Base-by-base conservation (phyloP, 2,329 filamentous ascomycete species). In the Didymella keratinophila region DNA sequence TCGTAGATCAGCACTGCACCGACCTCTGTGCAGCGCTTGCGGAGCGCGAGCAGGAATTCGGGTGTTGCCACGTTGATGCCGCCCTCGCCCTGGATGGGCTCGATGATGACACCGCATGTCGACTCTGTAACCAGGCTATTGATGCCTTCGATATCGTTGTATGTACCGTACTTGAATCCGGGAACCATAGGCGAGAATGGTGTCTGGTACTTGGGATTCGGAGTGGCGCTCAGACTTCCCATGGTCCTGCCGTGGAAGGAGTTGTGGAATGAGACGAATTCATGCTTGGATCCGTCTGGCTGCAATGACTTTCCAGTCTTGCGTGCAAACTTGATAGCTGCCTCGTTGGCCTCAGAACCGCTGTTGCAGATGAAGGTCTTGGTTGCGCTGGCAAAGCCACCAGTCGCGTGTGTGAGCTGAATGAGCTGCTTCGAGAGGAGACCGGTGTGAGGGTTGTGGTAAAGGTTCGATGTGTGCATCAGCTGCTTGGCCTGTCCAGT, bases 221-320 rank as follows among this genome's bases (percentile, higher is more conserved):
- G 95, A 5, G 95, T 99, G 11, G 95, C 95, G n/a, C 92, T 96
- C 43, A 99, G 81, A 57, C 89, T 88, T 50, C 95, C 95, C 92
- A 98, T 96, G 16, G 95, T 98, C 58, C 95, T 89, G 69, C 95
- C 95, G 78, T 99, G 95, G 84, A 99, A 99, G 37, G 92, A 93
- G 69, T 90, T 89, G 69, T 91, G 81, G 82, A 98, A 99, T 16
- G 92, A 96, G 50, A 98, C 91, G 46, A 99, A 80, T 71, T 97
- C 93, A 68, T 86, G 78, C 81, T 98, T 97, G 47, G 67, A 64
- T 46, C 90, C 89, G 0, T 86, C 86, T 0, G 90, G 87, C 63
- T 93, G 89, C 27, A 88, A 70, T 10, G 87, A 81, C 77, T 94
- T 94, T 69, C 93, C 93, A 21, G 90, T 89, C 79, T 99, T 99